These are phyloP conservation scores for Pestalotiopsis sp. DNA, from an alignment of 2,329 filamentous ascomycete species.

Conservation along the genomic window DNA sequence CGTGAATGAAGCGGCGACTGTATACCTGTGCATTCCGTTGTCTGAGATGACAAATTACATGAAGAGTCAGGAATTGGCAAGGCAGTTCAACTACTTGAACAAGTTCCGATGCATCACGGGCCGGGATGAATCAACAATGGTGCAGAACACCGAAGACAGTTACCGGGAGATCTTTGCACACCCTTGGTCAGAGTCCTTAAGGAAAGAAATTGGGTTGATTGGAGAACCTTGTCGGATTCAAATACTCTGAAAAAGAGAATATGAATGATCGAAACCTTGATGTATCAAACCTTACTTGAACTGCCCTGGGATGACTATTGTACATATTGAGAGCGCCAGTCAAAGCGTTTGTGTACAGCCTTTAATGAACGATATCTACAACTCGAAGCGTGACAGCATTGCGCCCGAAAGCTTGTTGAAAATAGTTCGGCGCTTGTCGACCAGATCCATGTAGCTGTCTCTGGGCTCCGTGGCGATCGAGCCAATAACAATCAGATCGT, in stretches of 20 bases:
- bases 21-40: not conserved
- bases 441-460: slow-evolving; percentile 14
- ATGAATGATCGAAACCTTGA: too few species aligned
- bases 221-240: not conserved
- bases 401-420: slow-evolving; percentile 14
- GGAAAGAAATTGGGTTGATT: not conserved
- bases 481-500: slow-evolving; percentile 38
- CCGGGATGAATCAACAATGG: not conserved
- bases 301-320: too few species aligned
- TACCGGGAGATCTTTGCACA: not conserved
- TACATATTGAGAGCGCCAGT: too few species aligned
- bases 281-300: too few species aligned
- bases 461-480: slow-evolving; percentile 17
- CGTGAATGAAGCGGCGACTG: too few species aligned
- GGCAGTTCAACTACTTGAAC: not conserved
- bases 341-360: too few species aligned
- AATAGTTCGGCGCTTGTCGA: slow-evolving; percentile 16
- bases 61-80: not conserved
- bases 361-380: not conserved
- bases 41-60: not conserved
- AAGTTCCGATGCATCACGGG: not conserved
- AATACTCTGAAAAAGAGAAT: not conserved
- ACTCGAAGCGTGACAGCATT: slow-evolving; percentile 13
- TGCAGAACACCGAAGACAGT: not conserved
- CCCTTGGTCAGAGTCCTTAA: not conserved